These are phyloP conservation scores for Trapa incisa DNA, from an alignment of 345 rosid species.

Conservation along the genomic window DNA sequence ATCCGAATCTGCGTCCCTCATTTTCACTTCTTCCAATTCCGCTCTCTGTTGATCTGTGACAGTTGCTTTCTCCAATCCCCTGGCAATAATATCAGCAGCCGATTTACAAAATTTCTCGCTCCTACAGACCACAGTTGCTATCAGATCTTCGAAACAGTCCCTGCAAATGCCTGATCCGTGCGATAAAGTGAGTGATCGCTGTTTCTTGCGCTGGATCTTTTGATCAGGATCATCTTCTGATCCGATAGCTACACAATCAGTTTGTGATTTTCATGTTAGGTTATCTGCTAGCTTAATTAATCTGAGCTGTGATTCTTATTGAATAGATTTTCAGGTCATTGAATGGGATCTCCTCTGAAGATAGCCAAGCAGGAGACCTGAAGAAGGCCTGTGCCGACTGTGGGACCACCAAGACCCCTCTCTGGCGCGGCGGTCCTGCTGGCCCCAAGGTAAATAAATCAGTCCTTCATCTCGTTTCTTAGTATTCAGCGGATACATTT, in stretches of 20 bases:
- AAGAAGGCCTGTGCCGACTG: slow-evolving; percentile 85
- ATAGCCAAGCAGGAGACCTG: slow-evolving; percentile 22
- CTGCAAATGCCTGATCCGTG: slow-evolving; percentile 3
- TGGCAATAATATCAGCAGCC: too few species aligned
- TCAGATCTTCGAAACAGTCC: neutral
- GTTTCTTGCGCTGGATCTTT: neutral
- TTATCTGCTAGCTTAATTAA: neutral
- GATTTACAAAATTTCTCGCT: too few species aligned
- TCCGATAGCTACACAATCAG: neutral
- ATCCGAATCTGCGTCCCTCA: neutral
- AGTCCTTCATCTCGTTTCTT: neutral
- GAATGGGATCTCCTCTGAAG: slow-evolving; percentile 17
- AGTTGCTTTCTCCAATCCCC: neutral
- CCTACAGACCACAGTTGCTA: too few species aligned
- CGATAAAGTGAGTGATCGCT: slow-evolving; percentile 1
- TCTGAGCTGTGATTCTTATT: neutral
- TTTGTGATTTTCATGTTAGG: too few species aligned
- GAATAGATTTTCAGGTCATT: slow-evolving; percentile 22
- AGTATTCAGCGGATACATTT: neutral
- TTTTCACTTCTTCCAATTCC: neutral
- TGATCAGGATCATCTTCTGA: neutral
- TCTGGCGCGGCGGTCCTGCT: slow-evolving; percentile 97
- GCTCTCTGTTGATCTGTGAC: neutral
- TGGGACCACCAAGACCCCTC: slow-evolving; percentile 81
- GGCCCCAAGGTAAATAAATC: slow-evolving; percentile 63